These are phyloP conservation scores for Leccinum ochraceum DNA, from an alignment of 768 basidiomycete genomes.

Conservation along the genomic window DNA sequence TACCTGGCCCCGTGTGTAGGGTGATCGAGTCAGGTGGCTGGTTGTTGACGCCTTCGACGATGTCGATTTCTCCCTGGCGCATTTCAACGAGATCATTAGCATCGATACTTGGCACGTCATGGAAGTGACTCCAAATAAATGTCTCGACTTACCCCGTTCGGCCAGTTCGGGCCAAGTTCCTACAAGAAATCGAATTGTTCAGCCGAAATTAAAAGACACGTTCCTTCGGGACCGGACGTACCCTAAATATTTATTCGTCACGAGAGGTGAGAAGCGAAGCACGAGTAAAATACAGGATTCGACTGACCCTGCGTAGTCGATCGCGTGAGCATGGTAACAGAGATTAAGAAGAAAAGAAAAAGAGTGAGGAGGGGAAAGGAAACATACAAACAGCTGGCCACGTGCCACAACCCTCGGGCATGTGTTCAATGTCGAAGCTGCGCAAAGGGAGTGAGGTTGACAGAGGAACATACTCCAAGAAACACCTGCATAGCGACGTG, in stretches of 20 bases:
- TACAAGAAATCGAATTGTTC: not conserved
- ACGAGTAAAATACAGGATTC: not conserved
- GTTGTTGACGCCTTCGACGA: constrained; percentile 38
- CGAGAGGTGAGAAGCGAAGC: not conserved
- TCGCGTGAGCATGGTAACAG: not conserved
- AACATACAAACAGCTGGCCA: constrained; percentile 40
- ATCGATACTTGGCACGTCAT: not conserved
- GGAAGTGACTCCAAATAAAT: not conserved
- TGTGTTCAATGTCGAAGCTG: constrained; percentile 39
- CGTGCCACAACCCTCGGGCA: constrained; percentile 42
- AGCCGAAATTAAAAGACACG: not conserved
- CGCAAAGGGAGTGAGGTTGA: not conserved
- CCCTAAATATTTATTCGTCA: constrained; percentile 17
- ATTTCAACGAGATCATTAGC: not conserved
- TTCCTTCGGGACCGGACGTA: not conserved
- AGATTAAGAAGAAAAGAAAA: not conserved
- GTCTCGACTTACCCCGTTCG: constrained; percentile 18
- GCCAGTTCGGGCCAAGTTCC: constrained; percentile 33
- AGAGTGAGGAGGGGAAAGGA: not conserved
- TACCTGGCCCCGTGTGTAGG: constrained; percentile 31
- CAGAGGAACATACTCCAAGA: not conserved
- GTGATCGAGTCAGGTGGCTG: constrained; percentile 28
- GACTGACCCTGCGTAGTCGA: constrained; percentile 18
- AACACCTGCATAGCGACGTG: constrained; percentile 33
- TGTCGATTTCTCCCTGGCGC: constrained; percentile 35